Evolutionary conservation across 805 yeast genomes (phyloP).

Genomic region (Zygotorulaspora chibaensis): DNA sequence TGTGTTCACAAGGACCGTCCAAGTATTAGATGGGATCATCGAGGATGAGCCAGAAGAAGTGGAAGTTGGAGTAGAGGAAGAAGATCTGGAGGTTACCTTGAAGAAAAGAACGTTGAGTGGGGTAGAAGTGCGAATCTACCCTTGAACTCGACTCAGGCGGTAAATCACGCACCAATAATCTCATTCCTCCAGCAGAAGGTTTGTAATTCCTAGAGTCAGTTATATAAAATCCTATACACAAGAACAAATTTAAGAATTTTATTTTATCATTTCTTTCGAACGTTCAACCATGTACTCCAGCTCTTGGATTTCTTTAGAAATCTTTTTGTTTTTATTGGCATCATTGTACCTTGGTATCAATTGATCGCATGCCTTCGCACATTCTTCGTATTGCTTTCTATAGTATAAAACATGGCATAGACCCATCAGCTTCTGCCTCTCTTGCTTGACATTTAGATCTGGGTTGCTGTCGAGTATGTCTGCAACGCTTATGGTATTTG

Average conservation of each 20-base stretch:
- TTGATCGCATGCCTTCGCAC: conserved; percentile 43
- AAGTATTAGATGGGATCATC: conserved; percentile 66
- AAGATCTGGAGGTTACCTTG: conserved; percentile 32
- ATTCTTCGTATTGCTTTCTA: conserved; percentile 45
- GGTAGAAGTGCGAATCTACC: conserved; percentile 40
- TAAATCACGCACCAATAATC: not conserved
- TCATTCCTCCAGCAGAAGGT: not conserved
- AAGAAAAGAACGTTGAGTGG: conserved; percentile 40
- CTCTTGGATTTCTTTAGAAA: conserved; percentile 50
- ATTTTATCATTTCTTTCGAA: conserved; percentile 3
- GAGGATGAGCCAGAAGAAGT: conserved; percentile 27
- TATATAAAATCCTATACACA: no score
- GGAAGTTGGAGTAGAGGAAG: conserved; percentile 31
- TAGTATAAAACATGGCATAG: conserved; percentile 64
- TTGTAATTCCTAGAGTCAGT: no score
- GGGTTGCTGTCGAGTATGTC: conserved; percentile 2
- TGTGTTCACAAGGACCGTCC: conserved; percentile 56
- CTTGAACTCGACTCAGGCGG: conserved; percentile 6
- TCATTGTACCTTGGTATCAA: conserved; percentile 37
- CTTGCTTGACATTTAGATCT: conserved; percentile 43
- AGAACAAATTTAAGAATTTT: not conserved
- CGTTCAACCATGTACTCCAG: conserved; percentile 32
- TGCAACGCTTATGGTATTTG: conserved; percentile 12
- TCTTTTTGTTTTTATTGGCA: conserved; percentile 38
- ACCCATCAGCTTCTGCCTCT: conserved; percentile 51